Evolutionary conservation across 2,329 filamentous ascomycete species (phyloP), one percentile per base, ranked within the genome.

Genomic region (Aspergillus brunneoviolaceus): DNA sequence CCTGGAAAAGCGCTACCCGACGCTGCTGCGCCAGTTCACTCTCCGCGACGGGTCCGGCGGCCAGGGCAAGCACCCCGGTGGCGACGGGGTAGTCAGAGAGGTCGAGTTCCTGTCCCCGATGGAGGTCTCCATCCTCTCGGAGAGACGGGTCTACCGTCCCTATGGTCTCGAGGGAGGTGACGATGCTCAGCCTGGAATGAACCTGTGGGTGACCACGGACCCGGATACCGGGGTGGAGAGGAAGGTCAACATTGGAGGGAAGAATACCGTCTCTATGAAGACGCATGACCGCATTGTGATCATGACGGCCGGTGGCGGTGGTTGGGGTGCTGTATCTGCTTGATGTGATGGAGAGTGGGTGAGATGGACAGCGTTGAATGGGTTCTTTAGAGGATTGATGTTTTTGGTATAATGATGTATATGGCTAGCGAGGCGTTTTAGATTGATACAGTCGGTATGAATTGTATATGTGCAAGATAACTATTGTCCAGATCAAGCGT

Each of bases 151-250:
- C 0, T 87, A 90, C 63, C 82, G 85, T 55, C 92, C 92, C 1
- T 96, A 93, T 66, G 93, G 94, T 0, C 82, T 97, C 60, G 88
- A 87, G 23, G 94, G 94, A 0, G 94, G 94, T 3, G 88, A 87
- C 59, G 89, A 94, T 62, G 94, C 87, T 0, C 78, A 86, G 67
- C 89, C 89, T 54, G 94, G 94, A 0, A 78, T 93, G 62, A 98
- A 98, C 67, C 80, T 96, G 50, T 98, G 94, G 94, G 87, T 96
- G 33, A 82, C 91, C 7, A 88, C 85, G 62, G 88, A 94, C 56
- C 79, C 82, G 65, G 86, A 85, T 73, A 78, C 67, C 48, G 78
- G 76, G 1, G 77, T 80, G 62, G 80, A 81, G 60, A 76, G 83
- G 49, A 77, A 78, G 52, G 82, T 88, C 62, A 87, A 85, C 61